Evolutionary conservation across 2,329 filamentous ascomycete genomes (phyloP).

Genomic region (Cladosporium sp.): DNA sequence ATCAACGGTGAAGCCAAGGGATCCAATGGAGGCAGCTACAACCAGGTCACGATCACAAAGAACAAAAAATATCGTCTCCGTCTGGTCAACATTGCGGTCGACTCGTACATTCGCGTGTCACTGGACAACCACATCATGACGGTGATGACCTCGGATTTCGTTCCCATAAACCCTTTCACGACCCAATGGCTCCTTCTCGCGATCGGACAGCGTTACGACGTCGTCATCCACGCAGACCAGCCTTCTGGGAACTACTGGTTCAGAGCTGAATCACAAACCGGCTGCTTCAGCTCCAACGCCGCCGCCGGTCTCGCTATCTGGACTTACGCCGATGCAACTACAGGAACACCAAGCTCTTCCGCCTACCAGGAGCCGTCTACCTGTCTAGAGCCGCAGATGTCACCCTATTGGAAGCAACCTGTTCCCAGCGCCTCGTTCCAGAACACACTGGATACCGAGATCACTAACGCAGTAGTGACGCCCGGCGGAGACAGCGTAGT

Average conservation of each 20-base stretch:
- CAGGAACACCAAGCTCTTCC: constrained; percentile 28
- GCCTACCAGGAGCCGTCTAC: constrained; percentile 31
- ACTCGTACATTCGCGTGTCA: constrained; percentile 46
- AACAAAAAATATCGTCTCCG: constrained; percentile 48
- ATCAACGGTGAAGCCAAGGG: constrained; percentile 46
- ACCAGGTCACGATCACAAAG: constrained; percentile 28
- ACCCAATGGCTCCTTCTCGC: constrained; percentile 40
- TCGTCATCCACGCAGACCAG: constrained; percentile 50
- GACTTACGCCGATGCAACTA: constrained; percentile 35
- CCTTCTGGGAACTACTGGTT: constrained; percentile 50
- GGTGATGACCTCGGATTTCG: constrained; percentile 44
- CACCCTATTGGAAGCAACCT: constrained; percentile 37
- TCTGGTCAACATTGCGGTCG: constrained; percentile 50
- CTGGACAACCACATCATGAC: constrained; percentile 40
- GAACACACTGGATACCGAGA: constrained; percentile 37
- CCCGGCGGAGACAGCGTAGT: constrained; percentile 44
- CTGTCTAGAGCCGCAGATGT: constrained; percentile 37
- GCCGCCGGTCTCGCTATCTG: constrained; percentile 42
- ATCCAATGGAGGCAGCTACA: constrained; percentile 37
- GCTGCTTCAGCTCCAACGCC: constrained; percentile 40
- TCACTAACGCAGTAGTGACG: constrained; percentile 36
- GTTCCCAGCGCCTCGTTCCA: constrained; percentile 42
- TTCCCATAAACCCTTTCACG: constrained; percentile 39
- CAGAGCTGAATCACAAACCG: constrained; percentile 43
- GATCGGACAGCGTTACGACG: constrained; percentile 52